Conservation (phyloP, 352 stramenopile genomes). For the Phytophthora sp. region DNA sequence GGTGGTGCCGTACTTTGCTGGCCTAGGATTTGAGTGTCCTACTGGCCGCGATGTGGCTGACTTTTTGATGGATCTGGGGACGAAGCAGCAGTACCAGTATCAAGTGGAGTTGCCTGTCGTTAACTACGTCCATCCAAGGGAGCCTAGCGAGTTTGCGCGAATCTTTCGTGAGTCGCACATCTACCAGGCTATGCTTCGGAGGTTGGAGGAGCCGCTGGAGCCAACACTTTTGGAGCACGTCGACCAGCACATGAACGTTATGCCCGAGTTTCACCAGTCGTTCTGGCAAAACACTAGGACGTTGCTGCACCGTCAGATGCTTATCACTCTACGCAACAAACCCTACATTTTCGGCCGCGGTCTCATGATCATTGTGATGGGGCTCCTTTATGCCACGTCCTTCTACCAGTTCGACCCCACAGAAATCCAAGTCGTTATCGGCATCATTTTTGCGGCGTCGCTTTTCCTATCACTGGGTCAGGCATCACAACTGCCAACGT, state of each 20-base stretch:
- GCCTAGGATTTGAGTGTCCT: conserved; percentile 39
- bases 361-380: conserved; percentile 47
- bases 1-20: conserved; percentile 39
- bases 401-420: conserved; percentile 47
- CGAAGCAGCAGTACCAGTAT: conserved; percentile 39
- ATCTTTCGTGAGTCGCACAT: conserved; percentile 45
- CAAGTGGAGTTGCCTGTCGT: conserved; percentile 15
- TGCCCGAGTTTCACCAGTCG: conserved; percentile 33
- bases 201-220: conserved; percentile 51
- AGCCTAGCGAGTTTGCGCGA: conserved; percentile 42
- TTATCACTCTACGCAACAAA: conserved; percentile 52
- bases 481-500: conserved; percentile 76
- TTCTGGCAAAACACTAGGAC: conserved; percentile 35
- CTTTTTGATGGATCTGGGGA: conserved; percentile 47
- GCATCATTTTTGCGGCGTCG: conserved; percentile 66
- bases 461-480: conserved; percentile 80
- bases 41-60: conserved; percentile 37
- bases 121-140: conserved; percentile 20
- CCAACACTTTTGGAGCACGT: conserved; percentile 38
- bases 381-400: conserved; percentile 38
- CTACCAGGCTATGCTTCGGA: conserved; percentile 47
- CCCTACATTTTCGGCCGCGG: conserved; percentile 41
- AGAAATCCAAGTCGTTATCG: conserved; percentile 45
- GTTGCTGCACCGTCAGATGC: conserved; percentile 52
- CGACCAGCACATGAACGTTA: conserved; percentile 80